Evolutionary conservation across 2,329 filamentous ascomycete species (phyloP).

Genomic region (Peltaster fructicola): DNA sequence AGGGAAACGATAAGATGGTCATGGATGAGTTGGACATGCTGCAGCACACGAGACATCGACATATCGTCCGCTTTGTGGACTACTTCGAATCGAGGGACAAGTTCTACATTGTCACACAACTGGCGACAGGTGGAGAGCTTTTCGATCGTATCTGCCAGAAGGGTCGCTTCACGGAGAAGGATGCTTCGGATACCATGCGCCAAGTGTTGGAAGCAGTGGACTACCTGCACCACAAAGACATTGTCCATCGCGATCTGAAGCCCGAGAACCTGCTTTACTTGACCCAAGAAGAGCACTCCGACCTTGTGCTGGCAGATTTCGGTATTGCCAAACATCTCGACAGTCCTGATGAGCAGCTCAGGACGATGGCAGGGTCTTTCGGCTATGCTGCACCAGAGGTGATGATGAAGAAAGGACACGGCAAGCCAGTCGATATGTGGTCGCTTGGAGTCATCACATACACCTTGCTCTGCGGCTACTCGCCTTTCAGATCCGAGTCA

Average conservation of each 20-base stretch:
- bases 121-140: slow-evolving; percentile 87
- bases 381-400: slow-evolving; percentile 96
- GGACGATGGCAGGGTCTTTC: slow-evolving; percentile 96
- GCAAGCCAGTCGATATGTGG: slow-evolving; percentile 99
- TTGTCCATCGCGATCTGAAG: slow-evolving; percentile 95
- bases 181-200: slow-evolving; percentile 86
- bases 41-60: slow-evolving; percentile 74
- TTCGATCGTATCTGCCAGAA: slow-evolving; percentile 98
- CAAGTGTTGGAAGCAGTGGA: slow-evolving; percentile 86
- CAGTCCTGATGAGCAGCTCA: slow-evolving; percentile 75
- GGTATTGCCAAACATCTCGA: slow-evolving; percentile 98
- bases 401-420: slow-evolving; percentile 94
- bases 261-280: slow-evolving; percentile 95
- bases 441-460: slow-evolving; percentile 97
- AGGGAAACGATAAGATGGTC: slow-evolving; percentile 96
- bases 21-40: slow-evolving; percentile 93
- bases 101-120: slow-evolving; percentile 96
- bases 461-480: slow-evolving; percentile 93
- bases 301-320: slow-evolving; percentile 88
- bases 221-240: slow-evolving; percentile 85
- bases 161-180: slow-evolving; percentile 96
- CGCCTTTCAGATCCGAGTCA: slow-evolving; percentile 90
- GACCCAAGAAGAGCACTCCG: slow-evolving; percentile 56
- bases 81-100: slow-evolving; percentile 99
- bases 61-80: slow-evolving; percentile 94